Base-by-base conservation (phyloP, 352 stramenopile genomes). In the Pythium rhizo-oryzae region DNA sequence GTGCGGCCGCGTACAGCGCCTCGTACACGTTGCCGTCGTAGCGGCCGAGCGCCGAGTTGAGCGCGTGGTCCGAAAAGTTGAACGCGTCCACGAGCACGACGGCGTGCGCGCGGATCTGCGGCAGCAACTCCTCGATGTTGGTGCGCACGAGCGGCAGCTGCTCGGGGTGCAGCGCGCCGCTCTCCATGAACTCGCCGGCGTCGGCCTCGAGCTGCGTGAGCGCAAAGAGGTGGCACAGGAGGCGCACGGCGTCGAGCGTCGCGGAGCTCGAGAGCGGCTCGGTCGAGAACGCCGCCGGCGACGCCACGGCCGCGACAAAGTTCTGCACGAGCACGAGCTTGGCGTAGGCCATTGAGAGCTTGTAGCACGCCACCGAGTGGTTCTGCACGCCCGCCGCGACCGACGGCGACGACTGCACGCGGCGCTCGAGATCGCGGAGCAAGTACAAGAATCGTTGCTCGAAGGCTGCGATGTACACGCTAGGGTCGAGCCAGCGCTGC, bases 1-100 rank as follows among this genome's bases (percentile, higher is more conserved):
- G 72, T n/a, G 79, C 73, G 49, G 79, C 80, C 55, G 77, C 76
- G 47, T 85, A 89, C 57, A 92, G 60, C 59, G 81, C 81, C 49
- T 91, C 79, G 76, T 96, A 94, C 49, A 92, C 77, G 15, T 89
- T 80, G 21, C 85, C 87, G 58, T 94, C 82, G 53, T 82, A 88
- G 59, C 84, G 80, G 25, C 87, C 87, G 35, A 95, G 71, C 30
- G 81, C 81, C 71, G 85, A 90, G 79, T 93, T 93, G 44, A 95
- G 63, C 50, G 62, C 30, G 59, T 85, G 73, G 68, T 93, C 87
- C 13, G 82, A 89, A 67, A 93, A 92, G 70, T 93, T 89, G 72
- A 92, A 95, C 19, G 81, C 82, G 44, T 95, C 85, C 30, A 87
- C 82, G 25, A 93, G 80, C 55, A 75, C 75, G 44, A 95, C 84